phyloP scores from a whole-genome alignment of 768 basidiomycete species.

The Coprinopsis sp. region DNA sequence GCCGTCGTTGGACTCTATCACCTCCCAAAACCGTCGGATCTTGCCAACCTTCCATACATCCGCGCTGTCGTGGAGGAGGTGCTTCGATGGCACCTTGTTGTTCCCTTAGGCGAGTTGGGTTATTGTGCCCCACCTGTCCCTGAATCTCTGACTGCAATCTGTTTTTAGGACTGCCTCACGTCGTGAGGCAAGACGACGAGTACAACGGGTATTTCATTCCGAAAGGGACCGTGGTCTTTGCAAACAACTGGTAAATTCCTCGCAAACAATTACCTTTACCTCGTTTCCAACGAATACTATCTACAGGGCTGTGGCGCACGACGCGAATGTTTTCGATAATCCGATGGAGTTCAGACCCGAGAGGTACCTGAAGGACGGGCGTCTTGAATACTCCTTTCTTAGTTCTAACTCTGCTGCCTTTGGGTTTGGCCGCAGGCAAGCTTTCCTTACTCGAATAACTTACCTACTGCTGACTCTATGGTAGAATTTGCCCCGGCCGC shows the following conservation, averaged over 20 bases:
- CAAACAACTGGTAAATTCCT: constrained; percentile 23
- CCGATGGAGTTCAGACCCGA: constrained; percentile 30
- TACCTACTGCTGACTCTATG: not conserved
- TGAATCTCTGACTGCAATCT: not conserved
- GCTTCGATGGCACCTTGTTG: constrained; percentile 12
- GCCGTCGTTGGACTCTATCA: constrained; percentile 12
- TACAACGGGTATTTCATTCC: constrained; percentile 35
- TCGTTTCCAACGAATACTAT: not conserved
- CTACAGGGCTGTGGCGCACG: constrained; percentile 20
- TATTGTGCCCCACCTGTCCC: not conserved
- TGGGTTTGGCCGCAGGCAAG: constrained; percentile 11
- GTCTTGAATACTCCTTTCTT: constrained; percentile 1
- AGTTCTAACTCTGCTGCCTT: constrained; percentile 11
- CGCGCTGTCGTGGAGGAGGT: constrained; percentile 19
- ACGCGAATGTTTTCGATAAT: constrained; percentile 25
- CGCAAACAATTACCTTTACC: too few relatives aligned
- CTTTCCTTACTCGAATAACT: not conserved
- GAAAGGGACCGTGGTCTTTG: constrained; percentile 23
- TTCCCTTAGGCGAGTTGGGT: constrained; percentile 9
- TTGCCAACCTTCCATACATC: constrained; percentile 17
- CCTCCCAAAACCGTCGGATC: constrained; percentile 19
- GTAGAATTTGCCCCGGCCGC: constrained; percentile 17
- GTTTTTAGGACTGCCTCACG: constrained; percentile 9
- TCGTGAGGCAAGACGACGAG: constrained; percentile 23
- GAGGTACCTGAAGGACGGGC: constrained; percentile 21